phyloP scores from a whole-genome alignment of 441 rosid genomes.

The Populus hybrid region DNA sequence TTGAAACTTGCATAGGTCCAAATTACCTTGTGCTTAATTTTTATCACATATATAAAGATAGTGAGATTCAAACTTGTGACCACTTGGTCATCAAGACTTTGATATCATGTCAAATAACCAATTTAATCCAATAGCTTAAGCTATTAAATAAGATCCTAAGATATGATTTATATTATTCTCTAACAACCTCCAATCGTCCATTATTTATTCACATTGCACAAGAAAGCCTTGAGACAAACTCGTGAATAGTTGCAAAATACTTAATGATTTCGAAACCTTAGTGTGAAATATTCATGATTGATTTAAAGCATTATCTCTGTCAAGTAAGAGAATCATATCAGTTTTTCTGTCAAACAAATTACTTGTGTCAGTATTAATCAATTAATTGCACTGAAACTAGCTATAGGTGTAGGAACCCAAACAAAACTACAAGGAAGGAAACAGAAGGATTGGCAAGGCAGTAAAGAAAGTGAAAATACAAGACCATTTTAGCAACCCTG shows the following conservation, averaged over 20 bases:
- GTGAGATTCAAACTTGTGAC: too few relatives aligned
- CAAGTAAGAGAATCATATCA: neutral
- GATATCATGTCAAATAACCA: too few relatives aligned
- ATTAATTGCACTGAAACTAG: neutral
- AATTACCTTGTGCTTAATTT: too few relatives aligned
- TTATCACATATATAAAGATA: too few relatives aligned
- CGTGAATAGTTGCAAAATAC: neutral
- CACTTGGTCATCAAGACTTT: too few relatives aligned
- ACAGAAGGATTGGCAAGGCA: neutral
- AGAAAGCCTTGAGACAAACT: conserved; percentile 3
- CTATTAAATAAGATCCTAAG: too few relatives aligned
- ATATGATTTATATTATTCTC: too few relatives aligned
- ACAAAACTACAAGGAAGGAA: neutral
- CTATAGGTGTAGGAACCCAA: neutral
- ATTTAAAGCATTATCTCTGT: neutral
- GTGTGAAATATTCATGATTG: neutral
- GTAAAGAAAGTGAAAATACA: neutral
- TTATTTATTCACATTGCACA: neutral
- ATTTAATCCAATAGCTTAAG: too few relatives aligned
- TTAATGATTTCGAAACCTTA: neutral
- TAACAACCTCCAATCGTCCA: neutral
- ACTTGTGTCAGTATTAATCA: neutral
- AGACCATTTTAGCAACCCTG: neutral
- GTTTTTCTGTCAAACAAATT: neutral
- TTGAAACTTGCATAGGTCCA: too few relatives aligned